phyloP scores from a whole-genome alignment of 148 eudicot genomes.

The Limonium bicolor region DNA sequence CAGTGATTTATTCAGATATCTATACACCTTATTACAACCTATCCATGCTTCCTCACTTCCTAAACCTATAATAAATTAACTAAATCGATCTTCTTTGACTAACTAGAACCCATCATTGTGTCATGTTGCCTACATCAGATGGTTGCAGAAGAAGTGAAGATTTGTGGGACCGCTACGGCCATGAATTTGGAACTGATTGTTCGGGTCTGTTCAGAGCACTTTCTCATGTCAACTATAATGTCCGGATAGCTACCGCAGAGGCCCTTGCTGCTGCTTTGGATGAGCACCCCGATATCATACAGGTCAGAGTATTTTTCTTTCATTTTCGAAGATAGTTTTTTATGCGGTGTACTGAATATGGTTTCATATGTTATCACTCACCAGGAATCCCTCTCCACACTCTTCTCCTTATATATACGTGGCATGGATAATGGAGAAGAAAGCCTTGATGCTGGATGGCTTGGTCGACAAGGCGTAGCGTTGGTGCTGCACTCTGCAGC shows the following conservation, averaged over 20 bases:
- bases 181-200: slow-evolving; percentile 74
- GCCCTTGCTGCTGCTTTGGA: slow-evolving; percentile 92
- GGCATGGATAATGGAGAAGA: slow-evolving; percentile 51
- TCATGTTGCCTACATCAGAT: slow-evolving; percentile 26
- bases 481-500: slow-evolving; percentile 73
- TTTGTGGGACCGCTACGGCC: slow-evolving; percentile 88
- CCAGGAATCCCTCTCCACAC: slow-evolving; percentile 81
- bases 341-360: background rate
- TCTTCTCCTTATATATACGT: slow-evolving; percentile 80
- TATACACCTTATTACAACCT: no score
- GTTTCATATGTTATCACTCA: background rate
- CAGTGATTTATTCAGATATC: no score
- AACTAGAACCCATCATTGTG: background rate
- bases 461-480: slow-evolving; percentile 95
- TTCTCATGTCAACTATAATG: slow-evolving; percentile 74
- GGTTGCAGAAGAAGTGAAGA: slow-evolving; percentile 83
- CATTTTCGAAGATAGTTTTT: background rate
- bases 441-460: slow-evolving; percentile 70
- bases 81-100: background rate
- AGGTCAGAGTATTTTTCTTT: slow-evolving; percentile 22
- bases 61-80: slow-evolving; percentile 3
- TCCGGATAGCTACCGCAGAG: slow-evolving; percentile 87
- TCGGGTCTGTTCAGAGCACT: slow-evolving; percentile 77
- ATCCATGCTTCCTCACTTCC: no score
- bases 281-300: slow-evolving; percentile 82